Base-by-base conservation (phyloP, 2,329 filamentous ascomycete genomes). In the Hymenoscyphus scutula region DNA sequence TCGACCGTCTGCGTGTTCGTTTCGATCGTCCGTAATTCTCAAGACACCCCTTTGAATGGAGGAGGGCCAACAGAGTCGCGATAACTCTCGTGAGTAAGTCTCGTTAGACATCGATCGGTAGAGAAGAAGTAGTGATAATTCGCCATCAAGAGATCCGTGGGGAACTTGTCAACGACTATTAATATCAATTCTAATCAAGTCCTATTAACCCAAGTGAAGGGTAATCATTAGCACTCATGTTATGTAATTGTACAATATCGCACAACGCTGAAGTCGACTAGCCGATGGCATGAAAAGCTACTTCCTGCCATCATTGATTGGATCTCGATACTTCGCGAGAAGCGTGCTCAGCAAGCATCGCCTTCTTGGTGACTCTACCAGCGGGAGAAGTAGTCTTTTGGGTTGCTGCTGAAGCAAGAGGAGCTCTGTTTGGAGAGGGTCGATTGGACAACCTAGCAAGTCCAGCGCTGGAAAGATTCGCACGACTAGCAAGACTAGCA, bases 311-410 rank as follows among this genome's bases (percentile, higher is more conserved):
- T 48, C 27, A 25, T 64, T 54, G 27, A 25, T 64, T 51, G 27
- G 38, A 55, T 30, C 11, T 54, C 8, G 38, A 30, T 45, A 59
- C 59, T 53, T 60, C 57, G 29, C 65, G 58, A 53, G 68, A 63
- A 59, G 63, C 62, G 61, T 70, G 68, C 58, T 66, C 69, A 60
- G 65, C 64, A 53, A 69, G 65, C 38, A 72, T 71, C 17, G 63
- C 65, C 57, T 68, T 67, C 59, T 64, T 63, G 45, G 63, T 68
- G 45, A 72, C 63, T 62, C 64, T 70, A 37, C 64, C 65, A 58
- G 59, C 32, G 62, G 60, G 53, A 58, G 55, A 19, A 15, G 57
- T 48, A 29, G 58, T 57, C 64, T 57, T 66, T 53, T 60, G 41
- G 23, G 58, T 45, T 45, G 48, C 27, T 13, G 29, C 27, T 13